A percentile compares a stretch with the other conserved stretches of the same genome.
Evolutionary conservation across 2,329 filamentous ascomycete species (phyloP).

Genomic region (Colletotrichum kahawae): DNA sequence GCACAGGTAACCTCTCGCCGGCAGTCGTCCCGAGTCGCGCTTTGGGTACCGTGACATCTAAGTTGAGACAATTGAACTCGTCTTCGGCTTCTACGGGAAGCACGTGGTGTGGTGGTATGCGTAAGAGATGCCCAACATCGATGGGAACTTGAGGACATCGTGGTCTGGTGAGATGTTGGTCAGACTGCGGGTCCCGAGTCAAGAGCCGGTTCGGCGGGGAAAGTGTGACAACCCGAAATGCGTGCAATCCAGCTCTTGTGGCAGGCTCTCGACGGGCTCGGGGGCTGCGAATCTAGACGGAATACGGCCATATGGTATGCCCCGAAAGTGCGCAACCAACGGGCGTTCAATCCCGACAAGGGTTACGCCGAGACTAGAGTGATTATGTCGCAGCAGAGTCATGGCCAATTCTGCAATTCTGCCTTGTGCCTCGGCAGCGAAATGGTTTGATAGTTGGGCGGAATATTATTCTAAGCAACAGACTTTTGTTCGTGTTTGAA

Average conservation of each 20-base stretch:
- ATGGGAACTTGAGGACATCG: slow-evolving; percentile 45
- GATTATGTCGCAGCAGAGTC: not conserved
- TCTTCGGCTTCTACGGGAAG: slow-evolving; percentile 35
- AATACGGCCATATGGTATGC: slow-evolving; percentile 10
- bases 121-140: slow-evolving; percentile 47
- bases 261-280: not conserved
- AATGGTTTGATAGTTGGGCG: not conserved
- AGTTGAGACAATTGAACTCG: slow-evolving; percentile 47
- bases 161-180: slow-evolving; percentile 31
- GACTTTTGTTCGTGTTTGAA: not conserved
- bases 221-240: not conserved
- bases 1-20: slow-evolving; percentile 35
- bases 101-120: slow-evolving; percentile 38
- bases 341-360: not conserved
- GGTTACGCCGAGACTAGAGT: not conserved
- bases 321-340: not conserved
- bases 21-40: not conserved
- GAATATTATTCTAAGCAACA: not conserved
- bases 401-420: not conserved
- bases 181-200: not conserved
- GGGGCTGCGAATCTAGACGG: not conserved
- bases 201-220: not conserved
- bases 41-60: slow-evolving; percentile 41
- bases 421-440: not conserved
- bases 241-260: not conserved